These are phyloP conservation scores for Musa balbisiana DNA, from an alignment of 202 grass and related monocot genomes.

Conservation along the genomic window DNA sequence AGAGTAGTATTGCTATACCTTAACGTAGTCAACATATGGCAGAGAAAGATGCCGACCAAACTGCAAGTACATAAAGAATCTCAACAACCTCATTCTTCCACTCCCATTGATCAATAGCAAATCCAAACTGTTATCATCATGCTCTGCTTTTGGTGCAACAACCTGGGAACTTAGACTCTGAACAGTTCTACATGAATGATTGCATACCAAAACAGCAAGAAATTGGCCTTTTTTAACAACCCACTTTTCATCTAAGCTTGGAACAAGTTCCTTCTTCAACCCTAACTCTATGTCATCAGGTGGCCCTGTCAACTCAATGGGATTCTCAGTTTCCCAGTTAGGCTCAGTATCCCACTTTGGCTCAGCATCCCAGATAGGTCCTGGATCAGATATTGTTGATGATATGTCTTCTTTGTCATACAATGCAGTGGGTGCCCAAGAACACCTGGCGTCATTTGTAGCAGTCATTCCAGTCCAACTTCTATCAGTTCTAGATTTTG, in stretches of 20 bases:
- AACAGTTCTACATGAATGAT: constrained; percentile 88
- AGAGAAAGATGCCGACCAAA: constrained; percentile 88
- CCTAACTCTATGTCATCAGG: constrained; percentile 44
- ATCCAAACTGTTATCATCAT: constrained; percentile 90
- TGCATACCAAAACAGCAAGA: constrained; percentile 90
- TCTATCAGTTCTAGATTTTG: constrained; percentile 10
- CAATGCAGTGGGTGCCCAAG: constrained; percentile 8
- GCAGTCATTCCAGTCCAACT: constrained; percentile 12
- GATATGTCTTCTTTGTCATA: constrained; percentile 25
- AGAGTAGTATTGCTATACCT: constrained; percentile 39
- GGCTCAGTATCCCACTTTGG: constrained; percentile 21
- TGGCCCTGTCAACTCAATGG: constrained; percentile 39
- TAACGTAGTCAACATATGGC: constrained; percentile 88
- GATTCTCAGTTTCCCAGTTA: constrained; percentile 36
- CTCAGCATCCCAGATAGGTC: constrained; percentile 15
- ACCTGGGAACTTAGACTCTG: constrained; percentile 94
- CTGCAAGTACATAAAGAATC: constrained; percentile 85
- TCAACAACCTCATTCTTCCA: constrained; percentile 79
- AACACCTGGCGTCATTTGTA: constrained; percentile 2
- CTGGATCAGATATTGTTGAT: constrained; percentile 18
- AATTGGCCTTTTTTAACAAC: constrained; percentile 83
- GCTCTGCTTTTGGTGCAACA: constrained; percentile 72
- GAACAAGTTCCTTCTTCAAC: constrained; percentile 57
- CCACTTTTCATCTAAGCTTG: constrained; percentile 95
- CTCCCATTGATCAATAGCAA: constrained; percentile 79